A percentile compares a stretch with the other conserved stretches of the same genome.
phyloP scores from a whole-genome alignment of 2,329 filamentous ascomycete genomes.

The Achaetomium macrosporum region DNA sequence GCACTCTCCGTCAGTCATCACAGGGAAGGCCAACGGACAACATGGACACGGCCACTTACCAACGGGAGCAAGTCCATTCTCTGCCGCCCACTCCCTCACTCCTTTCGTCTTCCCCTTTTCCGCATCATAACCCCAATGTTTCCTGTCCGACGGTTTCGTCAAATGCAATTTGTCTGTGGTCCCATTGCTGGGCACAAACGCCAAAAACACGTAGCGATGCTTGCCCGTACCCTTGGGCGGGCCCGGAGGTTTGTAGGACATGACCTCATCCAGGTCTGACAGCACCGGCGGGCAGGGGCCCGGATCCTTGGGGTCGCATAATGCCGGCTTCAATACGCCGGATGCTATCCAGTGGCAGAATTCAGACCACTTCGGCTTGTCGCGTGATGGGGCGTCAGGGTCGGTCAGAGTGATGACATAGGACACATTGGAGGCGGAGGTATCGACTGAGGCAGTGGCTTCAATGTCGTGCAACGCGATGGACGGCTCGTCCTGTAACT shows the following conservation, averaged over 20 bases:
- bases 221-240: slow-evolving; percentile 38
- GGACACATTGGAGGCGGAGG: slow-evolving; percentile 6
- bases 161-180: slow-evolving; percentile 32
- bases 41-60: slow-evolving; percentile 29
- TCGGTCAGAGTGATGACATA: slow-evolving; percentile 36
- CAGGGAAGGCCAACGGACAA: background rate
- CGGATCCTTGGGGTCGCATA: slow-evolving; percentile 9
- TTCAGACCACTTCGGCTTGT: slow-evolving; percentile 40
- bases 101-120: slow-evolving; percentile 24
- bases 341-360: slow-evolving; percentile 41
- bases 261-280: slow-evolving; percentile 30
- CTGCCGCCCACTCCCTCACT: slow-evolving; percentile 35
- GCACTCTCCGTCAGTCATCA: slow-evolving; percentile 4
- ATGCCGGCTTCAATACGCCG: slow-evolving; percentile 7
- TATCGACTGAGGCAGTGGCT: background rate
- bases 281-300: background rate
- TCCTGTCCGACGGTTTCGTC: slow-evolving; percentile 32
- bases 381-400: slow-evolving; percentile 38
- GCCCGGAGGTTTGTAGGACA: slow-evolving; percentile 37
- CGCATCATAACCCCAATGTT: slow-evolving; percentile 36
- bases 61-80: slow-evolving; percentile 37
- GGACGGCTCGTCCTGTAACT: slow-evolving; percentile 31
- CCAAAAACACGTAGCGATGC: slow-evolving; percentile 40
- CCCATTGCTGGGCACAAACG: slow-evolving; percentile 36
- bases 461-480: slow-evolving; percentile 21